Conservation (phyloP, 2,329 filamentous ascomycete species). For the Pestalotiopsis sp. region DNA sequence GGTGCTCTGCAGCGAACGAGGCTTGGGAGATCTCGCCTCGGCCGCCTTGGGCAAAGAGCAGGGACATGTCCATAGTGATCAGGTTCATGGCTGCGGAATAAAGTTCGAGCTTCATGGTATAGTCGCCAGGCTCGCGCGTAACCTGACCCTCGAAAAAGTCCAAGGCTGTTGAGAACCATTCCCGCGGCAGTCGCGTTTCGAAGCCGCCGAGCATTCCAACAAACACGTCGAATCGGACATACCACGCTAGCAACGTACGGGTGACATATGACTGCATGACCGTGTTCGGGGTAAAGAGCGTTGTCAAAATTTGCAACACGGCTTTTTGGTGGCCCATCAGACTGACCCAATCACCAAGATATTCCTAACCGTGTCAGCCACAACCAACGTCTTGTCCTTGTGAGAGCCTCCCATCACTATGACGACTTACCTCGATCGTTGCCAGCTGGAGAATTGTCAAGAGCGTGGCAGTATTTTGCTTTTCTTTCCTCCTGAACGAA, state of each 20-base stretch:
- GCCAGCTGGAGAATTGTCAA: constrained; percentile 89
- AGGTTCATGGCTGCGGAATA: constrained; percentile 69
- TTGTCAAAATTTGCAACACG: constrained; percentile 78
- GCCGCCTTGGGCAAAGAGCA: constrained; percentile 72
- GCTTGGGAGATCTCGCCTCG: constrained; percentile 66
- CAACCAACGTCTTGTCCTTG: constrained; percentile 9
- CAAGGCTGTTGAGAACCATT: constrained; percentile 75
- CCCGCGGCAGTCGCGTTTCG: constrained; percentile 70
- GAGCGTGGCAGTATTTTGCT: constrained; percentile 73
- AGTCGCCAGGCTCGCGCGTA: constrained; percentile 60
- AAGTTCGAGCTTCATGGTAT: constrained; percentile 69
- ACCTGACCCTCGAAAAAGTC: constrained; percentile 65
- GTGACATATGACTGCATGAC: constrained; percentile 72
- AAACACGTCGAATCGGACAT: constrained; percentile 84
- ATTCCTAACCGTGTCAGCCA: constrained; percentile 64
- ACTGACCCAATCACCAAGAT: constrained; percentile 93
- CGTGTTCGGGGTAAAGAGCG: constrained; percentile 76
- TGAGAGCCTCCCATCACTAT: constrained; percentile 14
- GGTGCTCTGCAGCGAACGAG: constrained; percentile 67
- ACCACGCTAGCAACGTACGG: constrained; percentile 83
- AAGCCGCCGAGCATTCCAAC: constrained; percentile 82
- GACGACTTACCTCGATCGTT: constrained; percentile 77
- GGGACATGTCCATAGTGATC: constrained; percentile 79
- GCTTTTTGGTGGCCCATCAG: constrained; percentile 91
- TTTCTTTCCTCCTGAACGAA: constrained; percentile 71